Conservation (phyloP, 2,329 filamentous ascomycete species). For the Trichoderma afroharzianum region DNA sequence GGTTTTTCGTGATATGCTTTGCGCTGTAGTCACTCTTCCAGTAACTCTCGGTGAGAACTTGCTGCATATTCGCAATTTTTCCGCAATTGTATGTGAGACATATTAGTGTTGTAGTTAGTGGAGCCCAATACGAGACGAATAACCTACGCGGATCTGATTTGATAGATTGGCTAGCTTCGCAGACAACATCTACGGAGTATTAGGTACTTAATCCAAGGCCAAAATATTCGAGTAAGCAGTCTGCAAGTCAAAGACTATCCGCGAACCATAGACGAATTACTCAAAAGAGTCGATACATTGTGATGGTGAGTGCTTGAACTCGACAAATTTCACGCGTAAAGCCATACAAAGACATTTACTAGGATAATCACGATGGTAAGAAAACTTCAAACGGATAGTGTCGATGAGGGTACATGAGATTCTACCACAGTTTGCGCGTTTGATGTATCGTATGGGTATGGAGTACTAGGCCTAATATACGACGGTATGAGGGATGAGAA, state of each 20-base stretch:
- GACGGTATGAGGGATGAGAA: background rate
- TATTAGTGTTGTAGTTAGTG: background rate
- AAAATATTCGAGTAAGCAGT: background rate
- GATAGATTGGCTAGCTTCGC: background rate
- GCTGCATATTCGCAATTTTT: background rate
- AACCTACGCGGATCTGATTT: background rate
- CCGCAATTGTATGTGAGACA: background rate
- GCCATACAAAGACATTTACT: background rate
- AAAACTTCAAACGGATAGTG: background rate
- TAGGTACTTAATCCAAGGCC: background rate
- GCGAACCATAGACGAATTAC: background rate
- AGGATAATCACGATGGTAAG: background rate
- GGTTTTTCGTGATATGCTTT: background rate
- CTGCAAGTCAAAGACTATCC: background rate
- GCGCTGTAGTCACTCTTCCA: background rate
- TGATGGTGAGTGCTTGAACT: background rate
- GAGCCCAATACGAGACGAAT: background rate
- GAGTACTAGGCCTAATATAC: no score
- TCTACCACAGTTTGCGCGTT: background rate
- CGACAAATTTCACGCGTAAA: background rate
- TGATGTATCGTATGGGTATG: background rate
- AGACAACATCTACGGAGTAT: background rate
- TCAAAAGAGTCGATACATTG: background rate
- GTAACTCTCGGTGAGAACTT: background rate
- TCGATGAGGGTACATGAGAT: background rate